These are phyloP conservation scores for Ustilago nuda DNA, from an alignment of 1,284 basidiomycete genomes.

Conservation along the genomic window DNA sequence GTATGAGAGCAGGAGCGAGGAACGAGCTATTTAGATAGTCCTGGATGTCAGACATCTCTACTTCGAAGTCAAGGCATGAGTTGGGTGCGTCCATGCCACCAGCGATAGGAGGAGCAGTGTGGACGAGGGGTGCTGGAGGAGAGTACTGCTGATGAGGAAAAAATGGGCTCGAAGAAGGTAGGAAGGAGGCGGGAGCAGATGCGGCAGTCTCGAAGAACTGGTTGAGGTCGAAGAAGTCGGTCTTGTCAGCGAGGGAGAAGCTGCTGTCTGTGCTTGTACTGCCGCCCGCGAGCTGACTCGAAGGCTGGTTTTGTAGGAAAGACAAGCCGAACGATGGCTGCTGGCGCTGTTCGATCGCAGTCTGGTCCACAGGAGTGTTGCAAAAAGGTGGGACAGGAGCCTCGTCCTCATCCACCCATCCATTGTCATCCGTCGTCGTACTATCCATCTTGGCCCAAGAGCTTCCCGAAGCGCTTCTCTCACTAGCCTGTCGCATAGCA, in stretches of 20 bases:
- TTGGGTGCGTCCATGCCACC: neutral
- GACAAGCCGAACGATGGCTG: neutral
- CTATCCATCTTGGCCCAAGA: slow-evolving; percentile 8
- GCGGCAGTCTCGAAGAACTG: slow-evolving; percentile 15
- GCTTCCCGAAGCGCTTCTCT: slow-evolving; percentile 18
- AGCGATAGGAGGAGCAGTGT: neutral
- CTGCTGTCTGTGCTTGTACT: neutral
- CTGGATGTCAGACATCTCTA: slow-evolving; percentile 29
- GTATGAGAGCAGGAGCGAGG: neutral
- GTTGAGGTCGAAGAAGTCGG: slow-evolving; percentile 9
- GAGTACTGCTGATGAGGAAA: slow-evolving; percentile 9
- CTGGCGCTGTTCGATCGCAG: neutral
- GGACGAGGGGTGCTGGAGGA: neutral
- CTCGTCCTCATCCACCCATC: slow-evolving; percentile 38
- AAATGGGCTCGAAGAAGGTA: neutral
- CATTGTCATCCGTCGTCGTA: slow-evolving; percentile 40
- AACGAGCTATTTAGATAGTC: slow-evolving; percentile 11
- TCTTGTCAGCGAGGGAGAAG: slow-evolving; percentile 1
- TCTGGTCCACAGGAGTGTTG: neutral
- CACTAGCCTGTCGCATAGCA: neutral
- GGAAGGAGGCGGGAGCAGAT: neutral
- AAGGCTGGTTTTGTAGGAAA: neutral
- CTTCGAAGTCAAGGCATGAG: slow-evolving; percentile 13
- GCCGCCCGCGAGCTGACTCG: neutral
- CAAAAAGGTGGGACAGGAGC: neutral